Evolutionary conservation across 2,329 filamentous ascomycete genomes (phyloP).

Genomic region (Pseudodiploospora longispora): DNA sequence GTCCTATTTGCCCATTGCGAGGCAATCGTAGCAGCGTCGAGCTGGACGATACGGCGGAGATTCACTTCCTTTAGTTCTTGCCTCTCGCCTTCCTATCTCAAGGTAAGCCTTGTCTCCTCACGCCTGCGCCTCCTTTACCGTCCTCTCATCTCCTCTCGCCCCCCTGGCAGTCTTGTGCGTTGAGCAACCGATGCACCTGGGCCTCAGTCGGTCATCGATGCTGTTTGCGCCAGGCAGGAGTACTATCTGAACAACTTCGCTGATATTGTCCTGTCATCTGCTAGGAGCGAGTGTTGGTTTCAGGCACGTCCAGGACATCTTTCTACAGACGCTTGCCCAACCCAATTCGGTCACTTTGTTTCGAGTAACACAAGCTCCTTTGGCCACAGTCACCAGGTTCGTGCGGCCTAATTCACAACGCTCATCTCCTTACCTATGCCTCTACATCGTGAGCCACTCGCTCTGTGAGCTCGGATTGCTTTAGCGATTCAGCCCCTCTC

Average conservation of each 20-base stretch:
- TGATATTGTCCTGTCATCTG: slow-evolving; percentile 8
- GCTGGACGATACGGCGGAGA: slow-evolving; percentile 27
- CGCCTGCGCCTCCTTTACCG: slow-evolving; percentile 4
- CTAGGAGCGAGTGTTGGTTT: slow-evolving; percentile 10
- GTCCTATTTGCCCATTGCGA: slow-evolving; percentile 30
- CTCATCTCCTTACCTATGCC: neutral
- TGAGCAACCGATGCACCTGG: slow-evolving; percentile 1
- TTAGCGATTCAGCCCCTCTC: too few relatives aligned
- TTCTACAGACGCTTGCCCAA: slow-evolving; percentile 5
- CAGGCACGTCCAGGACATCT: slow-evolving; percentile 6
- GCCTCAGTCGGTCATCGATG: slow-evolving; percentile 1
- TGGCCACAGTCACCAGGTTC: slow-evolving; percentile 13
- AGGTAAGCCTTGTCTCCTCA: slow-evolving; percentile 20
- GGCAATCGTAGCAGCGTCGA: slow-evolving; percentile 29
- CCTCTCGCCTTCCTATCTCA: slow-evolving; percentile 16
- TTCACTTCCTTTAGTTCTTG: slow-evolving; percentile 15
- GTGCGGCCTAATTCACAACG: slow-evolving; percentile 6
- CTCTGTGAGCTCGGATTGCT: too few relatives aligned
- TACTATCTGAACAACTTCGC: slow-evolving; percentile 1
- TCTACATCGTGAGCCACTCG: too few relatives aligned
- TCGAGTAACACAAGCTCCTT: slow-evolving; percentile 11
- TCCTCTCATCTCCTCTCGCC: neutral
- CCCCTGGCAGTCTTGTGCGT: slow-evolving; percentile 10
- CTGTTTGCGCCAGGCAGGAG: neutral
- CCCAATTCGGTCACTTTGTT: slow-evolving; percentile 6